phyloP scores from a whole-genome alignment of 345 rosid species.

The Brassica juncea region DNA sequence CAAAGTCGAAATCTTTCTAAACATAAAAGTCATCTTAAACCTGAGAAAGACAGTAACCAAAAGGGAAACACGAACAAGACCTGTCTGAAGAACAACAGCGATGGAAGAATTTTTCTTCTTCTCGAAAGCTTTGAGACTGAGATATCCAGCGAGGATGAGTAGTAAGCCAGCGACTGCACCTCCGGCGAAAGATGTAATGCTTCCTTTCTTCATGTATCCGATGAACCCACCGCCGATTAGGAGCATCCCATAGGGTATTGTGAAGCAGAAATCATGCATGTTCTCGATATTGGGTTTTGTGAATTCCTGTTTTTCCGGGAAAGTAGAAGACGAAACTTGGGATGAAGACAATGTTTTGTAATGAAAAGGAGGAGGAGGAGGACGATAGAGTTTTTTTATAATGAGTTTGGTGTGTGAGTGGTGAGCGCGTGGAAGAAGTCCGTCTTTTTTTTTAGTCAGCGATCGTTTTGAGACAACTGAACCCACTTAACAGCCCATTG shows the following conservation, averaged over 20 bases:
- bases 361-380: neutral
- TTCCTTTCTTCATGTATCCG: constrained; percentile 76
- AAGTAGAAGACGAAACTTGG: neutral
- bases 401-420: neutral
- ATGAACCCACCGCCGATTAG: constrained; percentile 79
- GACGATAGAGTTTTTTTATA: neutral
- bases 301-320: constrained; percentile 19
- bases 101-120: constrained; percentile 62
- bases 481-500: constrained; percentile 25
- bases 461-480: constrained; percentile 29
- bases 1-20: neutral
- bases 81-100: constrained; percentile 73
- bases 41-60: neutral
- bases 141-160: constrained; percentile 77
- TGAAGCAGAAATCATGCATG: constrained; percentile 98
- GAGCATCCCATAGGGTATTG: constrained; percentile 90
- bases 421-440: constrained; percentile 45
- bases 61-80: constrained; percentile 43
- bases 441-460: constrained; percentile 36
- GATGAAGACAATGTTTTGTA: constrained; percentile 15
- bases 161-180: constrained; percentile 76
- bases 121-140: constrained; percentile 86
- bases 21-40: neutral
- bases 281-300: constrained; percentile 8
- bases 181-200: constrained; percentile 78